Evolutionary conservation across 1,284 basidiomycete genomes (phyloP).

Genomic region (Entoloma clypeatum): DNA sequence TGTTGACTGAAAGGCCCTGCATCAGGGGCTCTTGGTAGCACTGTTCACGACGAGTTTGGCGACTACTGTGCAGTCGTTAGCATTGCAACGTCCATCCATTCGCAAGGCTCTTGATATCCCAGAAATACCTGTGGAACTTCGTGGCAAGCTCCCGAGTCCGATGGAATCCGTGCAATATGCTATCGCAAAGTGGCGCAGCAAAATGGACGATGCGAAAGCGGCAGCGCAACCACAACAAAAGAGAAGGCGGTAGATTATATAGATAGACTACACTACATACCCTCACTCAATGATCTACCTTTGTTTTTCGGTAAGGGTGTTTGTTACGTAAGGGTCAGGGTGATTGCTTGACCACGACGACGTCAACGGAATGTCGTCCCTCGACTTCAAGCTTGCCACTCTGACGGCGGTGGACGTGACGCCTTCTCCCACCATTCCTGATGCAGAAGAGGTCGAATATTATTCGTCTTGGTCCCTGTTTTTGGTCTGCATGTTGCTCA

Average conservation of each 20-base stretch:
- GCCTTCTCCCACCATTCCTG: conserved; percentile 30
- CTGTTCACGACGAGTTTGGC: conserved; percentile 46
- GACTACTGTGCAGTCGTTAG: conserved; percentile 43
- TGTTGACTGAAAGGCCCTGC: conserved; percentile 6
- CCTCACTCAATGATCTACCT: not conserved
- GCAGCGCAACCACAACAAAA: conserved; percentile 16
- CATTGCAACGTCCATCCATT: conserved; percentile 45
- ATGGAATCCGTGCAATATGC: conserved; percentile 25
- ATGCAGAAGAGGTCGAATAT: conserved; percentile 78
- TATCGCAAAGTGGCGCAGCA: conserved; percentile 23
- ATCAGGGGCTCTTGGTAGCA: conserved; percentile 61
- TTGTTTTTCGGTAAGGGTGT: not conserved
- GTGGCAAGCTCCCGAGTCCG: conserved; percentile 28
- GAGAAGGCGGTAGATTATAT: conserved; percentile 15
- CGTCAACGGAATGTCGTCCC: conserved; percentile 1
- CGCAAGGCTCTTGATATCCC: conserved; percentile 49
- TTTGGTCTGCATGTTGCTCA: conserved; percentile 91
- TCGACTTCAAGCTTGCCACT: conserved; percentile 26
- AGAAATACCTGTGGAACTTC: conserved; percentile 29
- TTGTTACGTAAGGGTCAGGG: conserved; percentile 14
- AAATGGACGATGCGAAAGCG: conserved; percentile 21
- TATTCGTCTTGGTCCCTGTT: conserved; percentile 94
- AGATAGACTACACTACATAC: conserved; percentile 3
- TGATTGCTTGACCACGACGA: too few relatives aligned
- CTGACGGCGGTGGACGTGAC: conserved; percentile 24